Evolutionary conservation across 352 stramenopile genomes (phyloP), one percentile per base, ranked within the genome.

Genomic region (Globisporangium radiosum): DNA sequence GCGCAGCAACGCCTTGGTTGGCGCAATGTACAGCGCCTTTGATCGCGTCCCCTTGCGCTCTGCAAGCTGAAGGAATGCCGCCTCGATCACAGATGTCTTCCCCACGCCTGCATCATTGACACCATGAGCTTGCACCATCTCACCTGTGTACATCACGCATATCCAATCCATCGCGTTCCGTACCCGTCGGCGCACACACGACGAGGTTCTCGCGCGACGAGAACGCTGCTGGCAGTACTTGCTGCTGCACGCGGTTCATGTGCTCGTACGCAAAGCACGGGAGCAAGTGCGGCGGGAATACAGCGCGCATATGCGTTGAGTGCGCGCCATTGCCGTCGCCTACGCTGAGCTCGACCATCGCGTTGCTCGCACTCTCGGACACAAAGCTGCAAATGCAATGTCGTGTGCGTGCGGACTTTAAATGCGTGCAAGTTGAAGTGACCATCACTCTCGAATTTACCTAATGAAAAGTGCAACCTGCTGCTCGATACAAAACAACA

Each of bases 61-160:
- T 45, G 62, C 63, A 13, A 59, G 61, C 17, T 68, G 72, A 19
- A 85, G 64, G 56, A 85, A 80, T 10, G 71, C 72, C 6, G 70
- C 71, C 57, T 85, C 75, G 14, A 82, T 19, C 13, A 82, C 64
- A 7, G 60, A 49, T 9, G 75, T 85, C 56, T 85, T 85, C 14
- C 75, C 73, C 5, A 71, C 78, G 4, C 75, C 70, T 82, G 43
- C 43, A 47, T 5, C 43, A 47, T 0, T 7, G 3, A n/a, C 43
- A 17, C 43, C 15, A 47, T 45, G 4, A 6, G 9, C 3, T 15
- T 13, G 19, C 54, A 45, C 36, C 8, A 52, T 36, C 10, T 25
- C 40, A 45, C 14, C 15, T 14, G 25, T 33, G 25, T 33, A 3
- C 25, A 33, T 33, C 25, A 33, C 25, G 25, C 25, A 33, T 33